phyloP scores from a whole-genome alignment of 2,329 filamentous ascomycete genomes.

The Myriosclerotinia curreyana region DNA sequence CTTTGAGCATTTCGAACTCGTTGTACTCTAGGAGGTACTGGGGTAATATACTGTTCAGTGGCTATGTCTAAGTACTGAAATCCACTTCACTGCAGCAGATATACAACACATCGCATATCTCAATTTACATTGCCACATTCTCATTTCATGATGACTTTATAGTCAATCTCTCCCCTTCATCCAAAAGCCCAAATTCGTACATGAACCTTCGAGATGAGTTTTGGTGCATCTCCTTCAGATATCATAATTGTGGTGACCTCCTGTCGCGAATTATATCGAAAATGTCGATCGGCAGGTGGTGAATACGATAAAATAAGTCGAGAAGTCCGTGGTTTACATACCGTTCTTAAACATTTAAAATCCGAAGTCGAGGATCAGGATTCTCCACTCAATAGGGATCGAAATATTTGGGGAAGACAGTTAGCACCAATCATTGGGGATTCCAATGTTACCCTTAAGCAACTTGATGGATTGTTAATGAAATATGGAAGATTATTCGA shows the following conservation, averaged over 20 bases:
- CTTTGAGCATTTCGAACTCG: neutral
- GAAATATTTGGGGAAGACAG: slow-evolving; percentile 48
- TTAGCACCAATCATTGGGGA: slow-evolving; percentile 53
- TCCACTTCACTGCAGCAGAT: slow-evolving; percentile 19
- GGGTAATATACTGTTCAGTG: slow-evolving; percentile 1
- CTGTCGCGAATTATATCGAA: slow-evolving; percentile 54
- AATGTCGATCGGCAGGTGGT: slow-evolving; percentile 48
- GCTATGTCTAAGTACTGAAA: slow-evolving; percentile 1
- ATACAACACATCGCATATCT: slow-evolving; percentile 6
- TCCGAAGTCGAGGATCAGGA: slow-evolving; percentile 56
- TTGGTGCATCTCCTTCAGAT: slow-evolving; percentile 38
- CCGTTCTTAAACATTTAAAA: slow-evolving; percentile 55
- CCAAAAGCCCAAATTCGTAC: neutral
- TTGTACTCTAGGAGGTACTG: neutral
- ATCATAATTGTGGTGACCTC: slow-evolving; percentile 56
- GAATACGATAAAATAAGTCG: slow-evolving; percentile 50
- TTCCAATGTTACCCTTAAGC: slow-evolving; percentile 53
- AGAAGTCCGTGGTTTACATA: slow-evolving; percentile 53
- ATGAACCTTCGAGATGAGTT: slow-evolving; percentile 34
- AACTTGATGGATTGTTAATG: slow-evolving; percentile 53
- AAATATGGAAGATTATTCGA: slow-evolving; percentile 42
- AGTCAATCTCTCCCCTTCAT: neutral
- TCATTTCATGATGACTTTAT: slow-evolving; percentile 15
- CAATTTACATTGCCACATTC: neutral
- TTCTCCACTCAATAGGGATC: slow-evolving; percentile 51